Evolutionary conservation across 805 yeast genomes (phyloP), one percentile per base, ranked within the genome.

Genomic region (Starmerella cellae): DNA sequence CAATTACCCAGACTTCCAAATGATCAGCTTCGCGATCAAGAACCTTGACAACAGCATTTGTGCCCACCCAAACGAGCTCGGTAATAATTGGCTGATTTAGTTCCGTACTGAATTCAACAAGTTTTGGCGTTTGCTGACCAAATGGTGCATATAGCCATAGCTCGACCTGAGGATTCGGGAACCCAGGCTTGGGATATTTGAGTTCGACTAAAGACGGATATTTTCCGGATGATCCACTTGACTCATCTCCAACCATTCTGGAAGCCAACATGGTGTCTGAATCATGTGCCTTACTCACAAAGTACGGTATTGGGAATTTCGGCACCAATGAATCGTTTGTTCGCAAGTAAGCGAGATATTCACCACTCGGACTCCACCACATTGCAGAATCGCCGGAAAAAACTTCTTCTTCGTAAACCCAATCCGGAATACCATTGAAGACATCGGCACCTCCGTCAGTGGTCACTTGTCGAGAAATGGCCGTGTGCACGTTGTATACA

Each of bases 401-500:
- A 1, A 84, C 91, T 60, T 84, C 95, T 52, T 84, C 95, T 56
- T 85, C 95, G 52, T 84, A 84, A 6, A 83, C 93, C 95, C 95
- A 84, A 56, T 84, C 95, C 0, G 95, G 93, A 47, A 78, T 77
- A 2, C 95, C 95, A 56, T 85, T 80, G 61, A 84, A 83, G 6
- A 82, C 66, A 48, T 74, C 69, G 1, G 66, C 69, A 27, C 77
- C 75, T 14, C 94, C 94, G 54, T 81, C 91, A 32, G 47, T 46
- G 0, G 95, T 81, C 13, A 82, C 61, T 48, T 75, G 77, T 4
- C 54, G 62, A 0, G 63, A 52, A 49, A 17, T 57, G 47, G 31
- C 55, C 40, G 47, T 17, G 28, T 49, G 44, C 47, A 57, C 34
- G 4, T 40, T 36, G 52, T 71, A 67, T 13, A 81, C 53, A 55